These are phyloP conservation scores for Batkoa obscura DNA, from an alignment of 371 early-diverging fungal genomes.

Conservation along the genomic window DNA sequence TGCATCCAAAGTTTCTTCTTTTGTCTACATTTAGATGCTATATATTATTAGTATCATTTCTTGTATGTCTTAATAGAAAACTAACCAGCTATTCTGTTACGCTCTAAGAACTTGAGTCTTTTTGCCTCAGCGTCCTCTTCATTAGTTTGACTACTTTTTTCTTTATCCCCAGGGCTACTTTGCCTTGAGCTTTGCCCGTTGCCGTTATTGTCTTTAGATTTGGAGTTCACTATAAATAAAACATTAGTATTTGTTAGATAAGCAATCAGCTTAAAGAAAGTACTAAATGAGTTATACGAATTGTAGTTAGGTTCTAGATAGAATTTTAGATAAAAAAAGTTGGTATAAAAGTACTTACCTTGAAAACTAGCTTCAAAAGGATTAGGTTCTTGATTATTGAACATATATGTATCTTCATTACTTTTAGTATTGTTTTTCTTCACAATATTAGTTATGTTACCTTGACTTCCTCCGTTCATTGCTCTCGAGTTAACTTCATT, in stretches of 20 bases:
- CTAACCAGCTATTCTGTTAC: conserved; percentile 42
- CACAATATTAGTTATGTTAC: no score
- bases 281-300: no score
- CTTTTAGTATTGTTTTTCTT: no score
- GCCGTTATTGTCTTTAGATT: neutral
- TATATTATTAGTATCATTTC: neutral
- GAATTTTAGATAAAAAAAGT: neutral
- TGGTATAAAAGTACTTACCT: neutral
- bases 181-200: neutral
- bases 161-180: neutral
- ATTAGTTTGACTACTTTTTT: neutral
- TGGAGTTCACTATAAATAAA: neutral
- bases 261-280: neutral
- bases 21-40: conserved; percentile 57
- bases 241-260: neutral
- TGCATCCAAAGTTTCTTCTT: conserved; percentile 54
- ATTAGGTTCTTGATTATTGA: no score
- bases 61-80: neutral
- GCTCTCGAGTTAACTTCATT: no score
- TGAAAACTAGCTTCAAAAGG: conserved; percentile 8
- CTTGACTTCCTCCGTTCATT: no score
- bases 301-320: no score
- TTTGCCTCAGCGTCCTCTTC: conserved; percentile 18
- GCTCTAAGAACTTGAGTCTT: conserved; percentile 39
- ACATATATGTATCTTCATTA: no score